phyloP scores from a whole-genome alignment of 2,329 filamentous ascomycete species.

The Diaporthe vexans region DNA sequence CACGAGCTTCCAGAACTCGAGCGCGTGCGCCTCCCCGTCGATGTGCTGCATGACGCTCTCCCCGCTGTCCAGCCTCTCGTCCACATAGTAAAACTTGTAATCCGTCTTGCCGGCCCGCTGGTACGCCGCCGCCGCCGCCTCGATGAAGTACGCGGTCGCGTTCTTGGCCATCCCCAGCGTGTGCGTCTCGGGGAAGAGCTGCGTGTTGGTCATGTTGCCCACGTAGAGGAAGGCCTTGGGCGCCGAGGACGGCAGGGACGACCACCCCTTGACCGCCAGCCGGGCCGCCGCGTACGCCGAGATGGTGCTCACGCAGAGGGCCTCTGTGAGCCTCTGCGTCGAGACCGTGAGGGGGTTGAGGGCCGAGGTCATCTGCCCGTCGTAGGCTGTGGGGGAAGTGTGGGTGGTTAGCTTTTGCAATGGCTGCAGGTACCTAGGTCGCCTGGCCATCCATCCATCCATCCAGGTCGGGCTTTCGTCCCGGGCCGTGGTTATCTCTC shows the following conservation, averaged over 20 bases:
- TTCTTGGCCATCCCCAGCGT: conserved; percentile 32
- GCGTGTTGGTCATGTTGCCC: conserved; percentile 37
- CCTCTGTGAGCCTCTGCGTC: conserved; percentile 14
- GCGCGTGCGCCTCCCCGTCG: conserved; percentile 30
- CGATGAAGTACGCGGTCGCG: conserved; percentile 32
- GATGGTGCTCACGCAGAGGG: conserved; percentile 7
- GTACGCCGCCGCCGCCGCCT: conserved; percentile 36
- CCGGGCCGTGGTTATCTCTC: too few species aligned
- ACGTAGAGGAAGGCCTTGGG: conserved; percentile 34
- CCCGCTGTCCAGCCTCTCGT: conserved; percentile 22
- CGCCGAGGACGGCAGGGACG: conserved; percentile 7
- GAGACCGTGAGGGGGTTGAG: conserved; percentile 14
- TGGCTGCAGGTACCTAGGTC: background rate
- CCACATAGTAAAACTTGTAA: conserved; percentile 33
- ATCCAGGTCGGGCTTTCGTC: background rate
- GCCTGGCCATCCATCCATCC: background rate
- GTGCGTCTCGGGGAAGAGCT: conserved; percentile 7
- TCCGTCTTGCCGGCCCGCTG: conserved; percentile 1
- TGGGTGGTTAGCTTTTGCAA: background rate
- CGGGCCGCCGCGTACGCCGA: conserved; percentile 33
- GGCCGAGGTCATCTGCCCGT: conserved; percentile 11
- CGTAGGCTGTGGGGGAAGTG: background rate
- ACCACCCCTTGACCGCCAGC: conserved; percentile 33
- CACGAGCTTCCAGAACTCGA: conserved; percentile 37
- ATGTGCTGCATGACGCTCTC: conserved; percentile 1